A percentile compares a stretch with the other conserved stretches of the same genome.
phyloP scores from a whole-genome alignment of 116 monocot species.

The Trichopus zeylanicus region DNA sequence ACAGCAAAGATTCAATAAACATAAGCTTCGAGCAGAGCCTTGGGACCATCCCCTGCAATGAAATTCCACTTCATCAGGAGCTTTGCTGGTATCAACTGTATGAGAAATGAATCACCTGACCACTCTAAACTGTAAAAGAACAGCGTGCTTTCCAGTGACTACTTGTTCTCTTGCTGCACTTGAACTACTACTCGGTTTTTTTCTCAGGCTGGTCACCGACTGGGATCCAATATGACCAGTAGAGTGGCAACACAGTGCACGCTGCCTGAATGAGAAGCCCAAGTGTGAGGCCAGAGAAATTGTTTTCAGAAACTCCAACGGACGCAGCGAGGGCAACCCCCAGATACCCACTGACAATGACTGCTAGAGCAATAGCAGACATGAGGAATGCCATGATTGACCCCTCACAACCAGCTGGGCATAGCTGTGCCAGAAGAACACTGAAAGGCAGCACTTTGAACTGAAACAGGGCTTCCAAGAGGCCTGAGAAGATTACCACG shows the following conservation, averaged over 20 bases:
- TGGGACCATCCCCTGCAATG: no score
- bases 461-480: constrained; percentile 47
- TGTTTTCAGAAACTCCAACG: constrained; percentile 26
- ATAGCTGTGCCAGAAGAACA: constrained; percentile 54
- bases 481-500: constrained; percentile 57
- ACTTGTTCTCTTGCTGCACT: no score
- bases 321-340: constrained; percentile 53
- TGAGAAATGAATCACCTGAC: no score
- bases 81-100: no score
- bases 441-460: constrained; percentile 72
- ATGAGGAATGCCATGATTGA: constrained; percentile 83
- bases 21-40: no score
- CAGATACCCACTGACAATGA: constrained; percentile 59
- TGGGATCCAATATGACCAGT: constrained; percentile 49
- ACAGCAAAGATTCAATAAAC: no score
- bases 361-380: constrained; percentile 52
- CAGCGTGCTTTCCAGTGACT: no score
- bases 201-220: constrained; percentile 16
- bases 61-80: no score
- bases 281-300: constrained; percentile 35
- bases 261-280: constrained; percentile 44
- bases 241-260: constrained; percentile 52
- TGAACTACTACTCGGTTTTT: no score
- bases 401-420: constrained; percentile 75
- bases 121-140: no score